Evolutionary conservation across 805 yeast species (phyloP).

Genomic region (Yarrowia osloensis): DNA sequence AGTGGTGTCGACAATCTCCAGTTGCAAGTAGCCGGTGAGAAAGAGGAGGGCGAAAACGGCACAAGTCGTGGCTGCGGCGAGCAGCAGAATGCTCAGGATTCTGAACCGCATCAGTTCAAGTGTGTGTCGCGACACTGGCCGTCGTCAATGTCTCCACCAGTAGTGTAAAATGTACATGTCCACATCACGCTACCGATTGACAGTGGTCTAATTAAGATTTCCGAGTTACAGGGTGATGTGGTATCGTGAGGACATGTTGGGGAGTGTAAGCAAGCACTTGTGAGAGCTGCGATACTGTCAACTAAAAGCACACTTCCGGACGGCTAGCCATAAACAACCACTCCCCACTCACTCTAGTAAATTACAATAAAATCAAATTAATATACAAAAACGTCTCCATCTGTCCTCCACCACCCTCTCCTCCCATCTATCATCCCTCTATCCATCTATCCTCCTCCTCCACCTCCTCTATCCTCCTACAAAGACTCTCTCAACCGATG

Average conservation of each 20-base stretch:
- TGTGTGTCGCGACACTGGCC: not conserved
- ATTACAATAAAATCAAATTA: conserved; percentile 14
- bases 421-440: not conserved
- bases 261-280: no score
- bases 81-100: not conserved
- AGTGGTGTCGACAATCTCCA: conserved; percentile 3
- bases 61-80: not conserved
- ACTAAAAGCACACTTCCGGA: not conserved
- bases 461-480: not conserved
- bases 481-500: conserved; percentile 5
- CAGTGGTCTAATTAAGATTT: not conserved
- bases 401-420: not conserved
- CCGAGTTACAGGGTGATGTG: not conserved
- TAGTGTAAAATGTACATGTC: not conserved
- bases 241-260: not conserved
- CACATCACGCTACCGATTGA: not conserved
- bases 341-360: no score
- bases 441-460: not conserved
- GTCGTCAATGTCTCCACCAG: not conserved
- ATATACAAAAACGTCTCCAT: conserved; percentile 12
- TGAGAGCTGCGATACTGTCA: no score
- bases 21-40: not conserved
- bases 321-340: no score
- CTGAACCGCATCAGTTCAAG: not conserved
- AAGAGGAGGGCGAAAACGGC: not conserved